These are phyloP conservation scores for Lasiosphaeris hirsuta DNA, from an alignment of 495 filamentous ascomycete species.

Conservation along the genomic window DNA sequence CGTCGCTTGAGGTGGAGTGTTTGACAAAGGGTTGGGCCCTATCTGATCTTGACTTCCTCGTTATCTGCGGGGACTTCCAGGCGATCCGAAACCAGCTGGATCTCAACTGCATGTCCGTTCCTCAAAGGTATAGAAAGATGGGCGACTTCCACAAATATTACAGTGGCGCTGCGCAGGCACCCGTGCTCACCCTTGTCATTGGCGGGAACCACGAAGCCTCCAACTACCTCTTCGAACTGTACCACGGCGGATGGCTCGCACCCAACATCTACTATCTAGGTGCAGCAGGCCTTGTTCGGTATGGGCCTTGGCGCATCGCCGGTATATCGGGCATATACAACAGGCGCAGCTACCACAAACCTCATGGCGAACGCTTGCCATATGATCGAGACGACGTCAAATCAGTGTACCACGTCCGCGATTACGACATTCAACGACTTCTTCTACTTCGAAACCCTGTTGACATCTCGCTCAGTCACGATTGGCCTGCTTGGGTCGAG, in stretches of 20 bases:
- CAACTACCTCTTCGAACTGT: slow-evolving; percentile 76
- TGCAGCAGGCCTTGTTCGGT: slow-evolving; percentile 73
- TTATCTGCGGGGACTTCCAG: slow-evolving; percentile 86
- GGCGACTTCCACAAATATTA: slow-evolving; percentile 62
- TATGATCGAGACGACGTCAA: slow-evolving; percentile 65
- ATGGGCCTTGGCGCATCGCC: slow-evolving; percentile 75
- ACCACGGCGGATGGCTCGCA: slow-evolving; percentile 90
- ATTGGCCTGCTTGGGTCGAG: slow-evolving; percentile 80
- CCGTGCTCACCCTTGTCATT: slow-evolving; percentile 83
- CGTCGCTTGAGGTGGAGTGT: background rate
- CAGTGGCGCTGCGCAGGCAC: slow-evolving; percentile 64
- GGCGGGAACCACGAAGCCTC: slow-evolving; percentile 89
- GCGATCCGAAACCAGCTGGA: slow-evolving; percentile 80
- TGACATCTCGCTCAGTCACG: slow-evolving; percentile 85
- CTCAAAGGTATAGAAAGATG: slow-evolving; percentile 62
- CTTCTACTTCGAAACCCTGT: slow-evolving; percentile 70
- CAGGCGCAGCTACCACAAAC: slow-evolving; percentile 67
- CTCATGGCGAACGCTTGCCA: slow-evolving; percentile 75
- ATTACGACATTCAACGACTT: slow-evolving; percentile 78
- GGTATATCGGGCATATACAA: slow-evolving; percentile 87
- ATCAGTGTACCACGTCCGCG: slow-evolving; percentile 75
- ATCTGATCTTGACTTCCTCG: slow-evolving; percentile 62
- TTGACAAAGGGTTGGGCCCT: background rate
- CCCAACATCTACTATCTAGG: slow-evolving; percentile 94
- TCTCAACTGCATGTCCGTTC: slow-evolving; percentile 75